These are phyloP conservation scores for Sphaceloma murrayae DNA, from an alignment of 2,329 filamentous ascomycete genomes.

Conservation along the genomic window DNA sequence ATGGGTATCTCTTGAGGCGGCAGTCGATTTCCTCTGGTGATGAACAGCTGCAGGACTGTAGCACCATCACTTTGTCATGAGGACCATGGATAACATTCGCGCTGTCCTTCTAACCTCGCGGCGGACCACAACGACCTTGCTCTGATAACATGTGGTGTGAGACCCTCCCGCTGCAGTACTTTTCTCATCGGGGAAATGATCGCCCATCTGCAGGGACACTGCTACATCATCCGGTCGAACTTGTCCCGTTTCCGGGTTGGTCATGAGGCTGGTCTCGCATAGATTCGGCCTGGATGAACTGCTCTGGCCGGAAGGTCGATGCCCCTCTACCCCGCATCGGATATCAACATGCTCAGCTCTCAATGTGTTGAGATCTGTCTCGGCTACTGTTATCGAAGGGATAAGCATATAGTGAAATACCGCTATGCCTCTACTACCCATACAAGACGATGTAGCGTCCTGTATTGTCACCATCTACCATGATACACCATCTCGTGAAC, in stretches of 20 bases:
- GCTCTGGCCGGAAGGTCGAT: not conserved
- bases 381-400: not conserved
- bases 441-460: not conserved
- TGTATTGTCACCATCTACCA: not conserved
- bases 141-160: no score
- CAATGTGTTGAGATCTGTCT: not conserved
- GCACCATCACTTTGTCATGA: no score
- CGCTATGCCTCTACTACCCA: not conserved
- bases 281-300: not conserved
- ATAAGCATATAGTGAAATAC: not conserved
- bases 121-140: no score
- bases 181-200: no score
- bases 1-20: conserved; percentile 16
- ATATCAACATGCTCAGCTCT: not conserved
- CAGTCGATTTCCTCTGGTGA: not conserved
- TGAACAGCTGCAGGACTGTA: not conserved
- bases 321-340: not conserved
- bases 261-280: not conserved
- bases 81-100: not conserved
- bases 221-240: no score
- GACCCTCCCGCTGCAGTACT: no score
- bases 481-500: not conserved
- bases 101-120: no score
- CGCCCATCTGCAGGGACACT: no score
- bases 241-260: not conserved